These are phyloP conservation scores for Roridomyces roridus DNA, from an alignment of 768 basidiomycete genomes.

Conservation along the genomic window DNA sequence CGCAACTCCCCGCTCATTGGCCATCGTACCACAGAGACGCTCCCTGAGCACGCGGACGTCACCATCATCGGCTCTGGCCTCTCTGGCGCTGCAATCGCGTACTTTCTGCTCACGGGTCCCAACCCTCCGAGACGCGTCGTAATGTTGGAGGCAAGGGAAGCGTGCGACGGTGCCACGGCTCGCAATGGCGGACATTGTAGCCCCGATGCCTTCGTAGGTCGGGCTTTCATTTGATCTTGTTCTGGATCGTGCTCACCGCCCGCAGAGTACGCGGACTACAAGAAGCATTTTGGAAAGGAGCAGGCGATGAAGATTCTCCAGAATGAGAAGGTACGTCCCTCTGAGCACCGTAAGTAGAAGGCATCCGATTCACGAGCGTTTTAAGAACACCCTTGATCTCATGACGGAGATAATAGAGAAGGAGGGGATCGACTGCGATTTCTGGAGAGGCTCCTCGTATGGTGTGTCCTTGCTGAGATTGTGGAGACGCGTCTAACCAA, in stretches of 20 bases:
- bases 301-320: constrained; percentile 34
- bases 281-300: constrained; percentile 27
- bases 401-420: constrained; percentile 24
- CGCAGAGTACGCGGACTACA: constrained; percentile 26
- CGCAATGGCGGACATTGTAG: constrained; percentile 36
- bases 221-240: background rate
- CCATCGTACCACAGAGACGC: constrained; percentile 25
- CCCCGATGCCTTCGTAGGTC: constrained; percentile 29
- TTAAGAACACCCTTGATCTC: constrained; percentile 28
- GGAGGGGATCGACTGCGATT: constrained; percentile 34
- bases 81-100: constrained; percentile 38
- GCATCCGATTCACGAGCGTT: background rate
- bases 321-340: constrained; percentile 24
- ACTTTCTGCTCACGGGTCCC: constrained; percentile 30
- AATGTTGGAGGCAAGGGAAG: constrained; percentile 52
- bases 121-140: constrained; percentile 32
- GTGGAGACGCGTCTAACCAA: background rate
- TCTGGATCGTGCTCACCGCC: too few relatives aligned
- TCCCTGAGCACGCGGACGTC: constrained; percentile 29
- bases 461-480: constrained; percentile 20
- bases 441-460: constrained; percentile 29
- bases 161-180: constrained; percentile 34
- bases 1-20: constrained; percentile 25
- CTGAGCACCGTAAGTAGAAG: background rate
- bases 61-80: constrained; percentile 45